phyloP scores from a whole-genome alignment of 768 basidiomycete genomes.

The Nevesoporus exiguus region DNA sequence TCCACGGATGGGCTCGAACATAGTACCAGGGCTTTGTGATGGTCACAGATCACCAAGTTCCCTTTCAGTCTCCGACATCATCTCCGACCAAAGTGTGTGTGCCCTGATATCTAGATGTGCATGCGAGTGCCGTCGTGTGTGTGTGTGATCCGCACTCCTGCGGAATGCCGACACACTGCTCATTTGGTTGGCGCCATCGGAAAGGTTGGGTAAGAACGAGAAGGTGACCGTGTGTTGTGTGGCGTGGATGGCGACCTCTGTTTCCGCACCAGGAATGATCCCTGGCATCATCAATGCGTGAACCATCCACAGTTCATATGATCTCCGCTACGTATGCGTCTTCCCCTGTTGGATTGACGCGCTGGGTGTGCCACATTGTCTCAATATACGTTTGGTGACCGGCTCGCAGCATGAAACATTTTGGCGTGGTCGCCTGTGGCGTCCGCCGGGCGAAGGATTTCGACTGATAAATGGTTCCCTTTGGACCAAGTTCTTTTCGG shows the following conservation, averaged over 20 bases:
- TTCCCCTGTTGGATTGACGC: not conserved
- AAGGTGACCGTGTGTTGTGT: conserved; percentile 5
- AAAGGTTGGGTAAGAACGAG: conserved; percentile 4
- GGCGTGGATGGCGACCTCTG: conserved; percentile 1
- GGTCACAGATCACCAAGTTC: not conserved
- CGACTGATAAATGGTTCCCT: not conserved
- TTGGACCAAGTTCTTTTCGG: not conserved
- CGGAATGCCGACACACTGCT: conserved; percentile 21
- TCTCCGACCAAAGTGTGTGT: conserved; percentile 22
- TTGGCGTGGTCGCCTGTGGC: not conserved
- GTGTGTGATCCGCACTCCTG: conserved; percentile 17
- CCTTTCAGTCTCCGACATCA: conserved; percentile 11
- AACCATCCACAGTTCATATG: not conserved
- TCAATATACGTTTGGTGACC: not conserved
- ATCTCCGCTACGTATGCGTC: conserved; percentile 6
- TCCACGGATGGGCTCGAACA: conserved; percentile 85
- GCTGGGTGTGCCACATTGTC: not conserved
- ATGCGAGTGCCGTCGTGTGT: not conserved
- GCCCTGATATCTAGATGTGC: conserved; percentile 17
- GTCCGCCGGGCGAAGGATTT: not conserved
- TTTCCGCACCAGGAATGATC: conserved; percentile 1
- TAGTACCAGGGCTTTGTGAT: not conserved
- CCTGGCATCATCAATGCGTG: conserved; percentile 2
- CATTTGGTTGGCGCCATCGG: not conserved
- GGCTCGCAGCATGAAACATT: not conserved